A percentile compares a stretch with the other conserved stretches of the same genome.
These are phyloP conservation scores for Lenzites betulinus DNA, from an alignment of 768 basidiomycete species.

Conservation along the genomic window DNA sequence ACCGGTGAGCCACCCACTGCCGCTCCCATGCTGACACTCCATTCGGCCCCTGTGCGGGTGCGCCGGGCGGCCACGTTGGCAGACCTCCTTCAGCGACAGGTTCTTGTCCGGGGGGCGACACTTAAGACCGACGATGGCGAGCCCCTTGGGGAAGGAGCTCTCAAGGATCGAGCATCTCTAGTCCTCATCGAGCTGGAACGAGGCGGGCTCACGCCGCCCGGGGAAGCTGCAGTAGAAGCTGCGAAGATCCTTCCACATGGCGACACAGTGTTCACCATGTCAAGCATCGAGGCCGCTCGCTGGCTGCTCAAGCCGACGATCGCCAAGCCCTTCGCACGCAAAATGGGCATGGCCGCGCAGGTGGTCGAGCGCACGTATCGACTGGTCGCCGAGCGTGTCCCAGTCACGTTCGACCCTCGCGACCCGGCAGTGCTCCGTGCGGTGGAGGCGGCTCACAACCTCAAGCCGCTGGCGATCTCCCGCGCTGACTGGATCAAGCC, in stretches of 20 bases:
- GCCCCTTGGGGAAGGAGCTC: not conserved
- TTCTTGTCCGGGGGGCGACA: not conserved
- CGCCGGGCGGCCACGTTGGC: constrained; percentile 2
- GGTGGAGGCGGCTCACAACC: not conserved
- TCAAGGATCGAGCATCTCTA: not conserved
- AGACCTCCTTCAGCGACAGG: constrained; percentile 2
- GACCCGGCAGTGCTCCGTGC: not conserved
- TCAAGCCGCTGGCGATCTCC: not conserved
- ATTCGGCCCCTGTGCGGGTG: not conserved
- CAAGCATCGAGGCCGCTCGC: not conserved
- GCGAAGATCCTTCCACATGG: not conserved
- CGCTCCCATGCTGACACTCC: not conserved
- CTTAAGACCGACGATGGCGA: not conserved
- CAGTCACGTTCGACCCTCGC: not conserved
- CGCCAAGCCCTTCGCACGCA: not conserved
- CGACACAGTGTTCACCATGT: not conserved
- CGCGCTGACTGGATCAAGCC: constrained; percentile 33
- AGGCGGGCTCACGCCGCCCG: not conserved
- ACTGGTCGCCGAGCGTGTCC: constrained; percentile 3
- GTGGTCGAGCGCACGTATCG: constrained; percentile 3
- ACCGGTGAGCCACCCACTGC: not conserved
- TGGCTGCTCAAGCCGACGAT: constrained; percentile 4
- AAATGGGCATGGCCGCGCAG: constrained; percentile 1
- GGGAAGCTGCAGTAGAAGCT: not conserved
- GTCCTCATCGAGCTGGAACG: not conserved